phyloP scores from a whole-genome alignment of 2,329 filamentous ascomycete genomes.

The Amphichorda felina region DNA sequence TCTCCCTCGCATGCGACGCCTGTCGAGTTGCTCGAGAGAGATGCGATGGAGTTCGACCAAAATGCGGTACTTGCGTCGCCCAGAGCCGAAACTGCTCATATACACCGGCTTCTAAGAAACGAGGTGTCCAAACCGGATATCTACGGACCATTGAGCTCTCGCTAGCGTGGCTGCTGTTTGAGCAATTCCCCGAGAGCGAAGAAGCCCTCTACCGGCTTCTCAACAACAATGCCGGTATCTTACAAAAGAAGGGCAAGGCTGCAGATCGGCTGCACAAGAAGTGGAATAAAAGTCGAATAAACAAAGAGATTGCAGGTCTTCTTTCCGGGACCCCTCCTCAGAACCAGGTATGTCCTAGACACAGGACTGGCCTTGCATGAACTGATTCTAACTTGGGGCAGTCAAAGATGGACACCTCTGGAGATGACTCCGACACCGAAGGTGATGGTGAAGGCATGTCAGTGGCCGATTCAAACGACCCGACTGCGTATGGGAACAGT shows the following conservation, averaged over 20 bases:
- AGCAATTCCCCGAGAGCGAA: slow-evolving; percentile 48
- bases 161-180: slow-evolving; percentile 50
- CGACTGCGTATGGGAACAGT: neutral
- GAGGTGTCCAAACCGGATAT: slow-evolving; percentile 71
- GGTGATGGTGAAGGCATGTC: slow-evolving; percentile 12
- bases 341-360: neutral
- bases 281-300: slow-evolving; percentile 52
- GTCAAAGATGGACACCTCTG: slow-evolving; percentile 17
- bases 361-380: neutral
- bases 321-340: slow-evolving; percentile 31
- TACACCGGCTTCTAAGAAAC: slow-evolving; percentile 60
- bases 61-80: slow-evolving; percentile 53
- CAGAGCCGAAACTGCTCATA: slow-evolving; percentile 59
- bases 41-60: slow-evolving; percentile 57
- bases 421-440: slow-evolving; percentile 18
- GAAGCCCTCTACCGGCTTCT: slow-evolving; percentile 42
- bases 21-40: slow-evolving; percentile 58
- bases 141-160: slow-evolving; percentile 62
- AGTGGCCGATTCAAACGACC: slow-evolving; percentile 7
- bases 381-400: neutral
- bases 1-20: slow-evolving; percentile 58
- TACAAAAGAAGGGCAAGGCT: slow-evolving; percentile 10
- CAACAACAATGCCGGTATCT: slow-evolving; percentile 7
- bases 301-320: slow-evolving; percentile 50
- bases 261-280: slow-evolving; percentile 46